Evolutionary conservation across 2,329 filamentous ascomycete genomes (phyloP).

Genomic region (Teratosphaeria pseudoeucalypti): DNA sequence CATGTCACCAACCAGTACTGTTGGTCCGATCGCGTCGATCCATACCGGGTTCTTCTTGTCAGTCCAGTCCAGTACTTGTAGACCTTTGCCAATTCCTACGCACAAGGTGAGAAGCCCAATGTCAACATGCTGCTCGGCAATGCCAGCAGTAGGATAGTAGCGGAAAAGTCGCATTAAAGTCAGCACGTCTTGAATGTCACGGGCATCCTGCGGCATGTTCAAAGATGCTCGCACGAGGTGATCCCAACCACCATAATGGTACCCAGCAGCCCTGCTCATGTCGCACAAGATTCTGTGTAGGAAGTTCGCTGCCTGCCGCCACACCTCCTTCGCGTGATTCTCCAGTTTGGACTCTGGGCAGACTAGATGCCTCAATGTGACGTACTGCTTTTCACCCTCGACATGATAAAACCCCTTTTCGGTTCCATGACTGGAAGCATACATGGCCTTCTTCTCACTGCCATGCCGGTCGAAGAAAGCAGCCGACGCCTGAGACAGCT

Average conservation of each 20-base stretch:
- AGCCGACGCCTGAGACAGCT: slow-evolving; percentile 1
- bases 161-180: slow-evolving; percentile 18
- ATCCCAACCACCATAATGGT: slow-evolving; percentile 14
- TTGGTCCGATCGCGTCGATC: slow-evolving; percentile 11
- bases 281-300: slow-evolving; percentile 20
- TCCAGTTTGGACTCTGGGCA: slow-evolving; percentile 2
- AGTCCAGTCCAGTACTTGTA: slow-evolving; percentile 15
- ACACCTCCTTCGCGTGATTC: slow-evolving; percentile 8
- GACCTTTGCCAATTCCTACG: slow-evolving; percentile 15
- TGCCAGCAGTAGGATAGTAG: slow-evolving; percentile 15
- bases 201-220: slow-evolving; percentile 6
- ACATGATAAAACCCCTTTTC: slow-evolving; percentile 20
- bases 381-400: slow-evolving; percentile 19
- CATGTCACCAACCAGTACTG: slow-evolving; percentile 16
- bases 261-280: slow-evolving; percentile 12
- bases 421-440: slow-evolving; percentile 16
- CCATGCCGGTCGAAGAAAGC: slow-evolving; percentile 5
- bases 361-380: slow-evolving; percentile 16
- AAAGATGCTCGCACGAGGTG: slow-evolving; percentile 12
- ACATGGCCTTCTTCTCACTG: slow-evolving; percentile 4
- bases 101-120: slow-evolving; percentile 22
- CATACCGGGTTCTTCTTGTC: slow-evolving; percentile 3
- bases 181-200: neutral
- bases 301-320: slow-evolving; percentile 11
- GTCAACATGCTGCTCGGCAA: slow-evolving; percentile 18